Evolutionary conservation across 371 early-diverging fungal genomes (phyloP), one percentile per base, ranked within the genome.

Genomic region (Haplosporangium sp.): DNA sequence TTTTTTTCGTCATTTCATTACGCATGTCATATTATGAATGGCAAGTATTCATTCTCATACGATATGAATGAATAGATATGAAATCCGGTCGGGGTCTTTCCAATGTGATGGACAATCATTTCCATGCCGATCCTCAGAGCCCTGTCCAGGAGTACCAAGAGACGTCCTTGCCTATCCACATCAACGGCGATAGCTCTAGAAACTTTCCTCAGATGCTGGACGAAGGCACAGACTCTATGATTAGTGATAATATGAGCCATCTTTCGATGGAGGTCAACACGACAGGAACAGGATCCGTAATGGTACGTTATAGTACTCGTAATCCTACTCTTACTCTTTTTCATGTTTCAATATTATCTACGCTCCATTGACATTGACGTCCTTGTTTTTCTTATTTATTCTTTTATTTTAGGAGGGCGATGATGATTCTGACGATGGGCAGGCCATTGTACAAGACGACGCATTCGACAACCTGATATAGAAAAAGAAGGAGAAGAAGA

Each of bases 211-310:
- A 14, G 7, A 48, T 48, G 48, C 52, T 51, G 2, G 23, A 62
- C 1, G 62, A 62, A 37, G n/a, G 58, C 43, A 10, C 58, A 4
- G 36, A 46, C 37, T 43, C 40, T 14, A 48, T 45, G 45, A 20
- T 63, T 14, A 55, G 55, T 11, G 63, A 63, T 23, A 46, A 54
- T 37, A 37, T 63, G 63, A 63, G 63, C 46, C 55, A 63, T 29
- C 45, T 63, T 54, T 63, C 63, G 1, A 45, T 63, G 13, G 63
- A 63, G 12, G 63, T 63, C 23, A 63, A 63, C 55, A 63, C 63
- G 2, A 63, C 63, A 9, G 63, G 63, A 12, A 63, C 63, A 10
- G 63, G 63, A 21, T 63, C 63, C 11, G 36, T 55, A 11, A 14
- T 55, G 63, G 63, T 63, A 55, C 6, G 55, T 48, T 48, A n/a